Conservation (phyloP, 805 yeast genomes). For the Debaryomyces hansenii region DNA sequence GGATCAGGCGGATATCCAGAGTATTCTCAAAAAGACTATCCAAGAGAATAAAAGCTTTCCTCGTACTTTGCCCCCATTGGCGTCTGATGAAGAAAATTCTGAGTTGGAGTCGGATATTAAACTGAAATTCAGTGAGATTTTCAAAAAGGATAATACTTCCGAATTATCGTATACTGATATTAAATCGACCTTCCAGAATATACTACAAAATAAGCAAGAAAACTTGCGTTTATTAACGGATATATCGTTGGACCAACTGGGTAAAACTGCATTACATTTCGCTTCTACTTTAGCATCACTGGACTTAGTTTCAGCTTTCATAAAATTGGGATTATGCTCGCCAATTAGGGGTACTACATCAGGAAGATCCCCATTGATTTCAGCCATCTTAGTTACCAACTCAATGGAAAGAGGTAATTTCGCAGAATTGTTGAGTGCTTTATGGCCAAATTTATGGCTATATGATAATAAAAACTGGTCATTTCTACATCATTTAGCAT, state of each 20-base stretch:
- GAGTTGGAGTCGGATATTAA: slow-evolving; percentile 34
- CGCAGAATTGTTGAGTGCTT: slow-evolving; percentile 58
- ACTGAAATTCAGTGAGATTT: slow-evolving; percentile 32
- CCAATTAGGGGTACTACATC: slow-evolving; percentile 39
- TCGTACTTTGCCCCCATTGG: slow-evolving; percentile 31
- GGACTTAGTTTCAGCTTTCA: slow-evolving; percentile 33
- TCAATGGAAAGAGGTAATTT: slow-evolving; percentile 79
- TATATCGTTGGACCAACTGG: slow-evolving; percentile 38
- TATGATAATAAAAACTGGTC: slow-evolving; percentile 69
- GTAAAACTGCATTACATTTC: slow-evolving; percentile 45
- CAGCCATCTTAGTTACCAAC: slow-evolving; percentile 83
- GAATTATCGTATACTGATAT: slow-evolving; percentile 21
- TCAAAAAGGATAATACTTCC: slow-evolving; percentile 25
- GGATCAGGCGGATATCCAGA: not conserved
- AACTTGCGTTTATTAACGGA: slow-evolving; percentile 20
- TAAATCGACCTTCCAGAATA: slow-evolving; percentile 20
- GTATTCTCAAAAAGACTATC: slow-evolving; percentile 4
- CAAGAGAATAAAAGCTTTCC: slow-evolving; percentile 34
- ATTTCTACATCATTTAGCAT: slow-evolving; percentile 81
- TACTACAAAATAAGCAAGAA: slow-evolving; percentile 16
- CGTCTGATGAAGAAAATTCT: slow-evolving; percentile 17
- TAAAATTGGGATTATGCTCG: slow-evolving; percentile 33
- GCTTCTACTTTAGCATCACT: slow-evolving; percentile 42
- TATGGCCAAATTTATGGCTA: slow-evolving; percentile 60
- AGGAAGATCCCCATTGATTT: slow-evolving; percentile 49